These are phyloP conservation scores for Orobanche coerulescens DNA, from an alignment of 257 asterid species.

Conservation along the genomic window DNA sequence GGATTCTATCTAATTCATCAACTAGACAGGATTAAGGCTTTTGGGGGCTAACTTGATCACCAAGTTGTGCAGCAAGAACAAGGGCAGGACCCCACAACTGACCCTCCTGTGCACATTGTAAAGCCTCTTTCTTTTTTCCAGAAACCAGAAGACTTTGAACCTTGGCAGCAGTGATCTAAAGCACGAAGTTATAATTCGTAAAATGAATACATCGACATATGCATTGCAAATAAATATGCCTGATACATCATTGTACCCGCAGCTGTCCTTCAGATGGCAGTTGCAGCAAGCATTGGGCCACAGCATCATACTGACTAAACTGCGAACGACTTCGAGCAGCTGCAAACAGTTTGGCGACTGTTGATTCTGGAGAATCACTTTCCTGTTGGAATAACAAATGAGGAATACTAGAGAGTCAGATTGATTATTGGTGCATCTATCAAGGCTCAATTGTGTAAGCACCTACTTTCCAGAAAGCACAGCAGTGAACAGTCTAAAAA, in stretches of 20 bases:
- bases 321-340: constrained; percentile 49
- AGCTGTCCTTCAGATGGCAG: constrained; percentile 83
- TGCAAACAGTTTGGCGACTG: constrained; percentile 81
- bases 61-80: constrained; percentile 95
- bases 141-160: constrained; percentile 91
- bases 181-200: constrained; percentile 18
- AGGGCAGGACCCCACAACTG: constrained; percentile 99
- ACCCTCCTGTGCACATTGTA: constrained; percentile 91
- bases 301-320: constrained; percentile 48
- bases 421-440: not conserved
- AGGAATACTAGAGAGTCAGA: not conserved
- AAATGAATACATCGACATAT: constrained; percentile 9
- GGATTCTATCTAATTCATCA: not conserved
- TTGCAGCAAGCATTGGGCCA: constrained; percentile 67
- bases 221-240: not conserved
- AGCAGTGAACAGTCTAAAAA: not conserved
- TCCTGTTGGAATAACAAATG: constrained; percentile 41
- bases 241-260: constrained; percentile 45
- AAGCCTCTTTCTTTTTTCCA: constrained; percentile 92
- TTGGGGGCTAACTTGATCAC: constrained; percentile 57
- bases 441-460: not conserved
- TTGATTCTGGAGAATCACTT: constrained; percentile 80
- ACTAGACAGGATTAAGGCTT: not conserved
- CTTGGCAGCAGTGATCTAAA: constrained; percentile 73
- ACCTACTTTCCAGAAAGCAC: not conserved